Conservation (phyloP, 1,284 basidiomycete species). For the Vanrija humicola region DNA sequence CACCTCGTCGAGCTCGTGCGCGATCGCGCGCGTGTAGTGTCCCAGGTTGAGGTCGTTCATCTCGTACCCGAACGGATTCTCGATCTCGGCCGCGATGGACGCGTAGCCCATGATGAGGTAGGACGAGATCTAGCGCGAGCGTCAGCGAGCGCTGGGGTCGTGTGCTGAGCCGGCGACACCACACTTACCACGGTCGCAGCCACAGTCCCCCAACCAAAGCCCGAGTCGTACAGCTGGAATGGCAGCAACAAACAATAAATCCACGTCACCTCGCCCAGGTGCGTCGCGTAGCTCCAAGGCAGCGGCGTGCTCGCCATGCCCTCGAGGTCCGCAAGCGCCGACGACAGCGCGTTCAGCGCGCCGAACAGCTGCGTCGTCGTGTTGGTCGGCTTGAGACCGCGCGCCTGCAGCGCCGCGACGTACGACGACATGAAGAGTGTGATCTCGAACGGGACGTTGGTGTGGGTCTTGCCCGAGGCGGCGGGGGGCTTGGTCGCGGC, state of each 20-base stretch:
- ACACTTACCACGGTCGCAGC: conserved; percentile 50
- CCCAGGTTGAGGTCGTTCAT: conserved; percentile 43
- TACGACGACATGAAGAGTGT: conserved; percentile 69
- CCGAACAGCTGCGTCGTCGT: conserved; percentile 59
- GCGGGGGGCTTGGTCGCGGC: no score
- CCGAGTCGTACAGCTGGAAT: conserved; percentile 61
- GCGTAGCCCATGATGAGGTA: conserved; percentile 49
- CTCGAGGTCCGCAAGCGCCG: conserved; percentile 66
- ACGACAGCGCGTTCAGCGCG: conserved; percentile 59
- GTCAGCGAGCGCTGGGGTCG: neutral
- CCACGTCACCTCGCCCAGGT: conserved; percentile 45
- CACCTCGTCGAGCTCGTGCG: conserved; percentile 43
- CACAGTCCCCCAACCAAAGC: conserved; percentile 62
- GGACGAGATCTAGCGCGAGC: conserved; percentile 25
- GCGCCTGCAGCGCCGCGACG: conserved; percentile 58
- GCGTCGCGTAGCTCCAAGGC: conserved; percentile 63
- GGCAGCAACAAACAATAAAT: conserved; percentile 53
- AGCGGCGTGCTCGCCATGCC: conserved; percentile 74
- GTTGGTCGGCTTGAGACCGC: conserved; percentile 62
- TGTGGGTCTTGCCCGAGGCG: no score
- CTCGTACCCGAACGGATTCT: conserved; percentile 48
- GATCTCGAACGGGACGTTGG: conserved; percentile 64
- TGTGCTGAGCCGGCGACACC: neutral
- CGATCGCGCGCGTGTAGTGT: conserved; percentile 44
- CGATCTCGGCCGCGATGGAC: conserved; percentile 37